phyloP scores from a whole-genome alignment of 2,329 filamentous ascomycete genomes.

The Fusarium fujikuroi region DNA sequence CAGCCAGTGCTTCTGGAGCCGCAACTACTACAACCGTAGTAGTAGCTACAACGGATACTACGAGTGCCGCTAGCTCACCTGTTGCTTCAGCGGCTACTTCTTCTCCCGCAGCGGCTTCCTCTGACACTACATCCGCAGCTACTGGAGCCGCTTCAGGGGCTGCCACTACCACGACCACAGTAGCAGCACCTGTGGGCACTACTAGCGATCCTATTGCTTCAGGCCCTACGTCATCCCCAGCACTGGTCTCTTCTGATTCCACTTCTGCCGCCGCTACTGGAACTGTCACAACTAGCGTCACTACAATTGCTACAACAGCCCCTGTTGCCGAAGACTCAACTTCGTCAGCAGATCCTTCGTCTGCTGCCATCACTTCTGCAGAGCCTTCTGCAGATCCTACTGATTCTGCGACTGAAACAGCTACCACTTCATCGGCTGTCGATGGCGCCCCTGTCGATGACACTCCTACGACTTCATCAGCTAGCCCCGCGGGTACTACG shows the following conservation, averaged over 20 bases:
- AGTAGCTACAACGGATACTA: background rate
- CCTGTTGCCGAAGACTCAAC: background rate
- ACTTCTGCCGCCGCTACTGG: background rate
- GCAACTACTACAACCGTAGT: background rate
- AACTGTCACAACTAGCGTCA: background rate
- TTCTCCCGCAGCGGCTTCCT: background rate
- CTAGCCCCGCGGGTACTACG: background rate
- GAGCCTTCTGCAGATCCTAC: background rate
- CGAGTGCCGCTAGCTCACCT: background rate
- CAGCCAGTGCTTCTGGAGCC: background rate
- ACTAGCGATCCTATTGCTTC: background rate
- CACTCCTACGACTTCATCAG: background rate
- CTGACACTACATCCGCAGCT: background rate
- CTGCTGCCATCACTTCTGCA: background rate
- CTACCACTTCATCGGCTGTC: background rate
- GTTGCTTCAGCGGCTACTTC: background rate
- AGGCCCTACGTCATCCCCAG: background rate
- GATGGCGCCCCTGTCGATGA: background rate
- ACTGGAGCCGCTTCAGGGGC: background rate
- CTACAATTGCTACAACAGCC: background rate
- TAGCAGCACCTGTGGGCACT: background rate
- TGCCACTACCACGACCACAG: background rate
- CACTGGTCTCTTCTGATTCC: background rate
- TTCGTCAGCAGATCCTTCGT: background rate
- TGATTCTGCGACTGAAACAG: background rate